phyloP scores from a whole-genome alignment of 2,329 filamentous ascomycete species.

The Aureobasidium sp. region DNA sequence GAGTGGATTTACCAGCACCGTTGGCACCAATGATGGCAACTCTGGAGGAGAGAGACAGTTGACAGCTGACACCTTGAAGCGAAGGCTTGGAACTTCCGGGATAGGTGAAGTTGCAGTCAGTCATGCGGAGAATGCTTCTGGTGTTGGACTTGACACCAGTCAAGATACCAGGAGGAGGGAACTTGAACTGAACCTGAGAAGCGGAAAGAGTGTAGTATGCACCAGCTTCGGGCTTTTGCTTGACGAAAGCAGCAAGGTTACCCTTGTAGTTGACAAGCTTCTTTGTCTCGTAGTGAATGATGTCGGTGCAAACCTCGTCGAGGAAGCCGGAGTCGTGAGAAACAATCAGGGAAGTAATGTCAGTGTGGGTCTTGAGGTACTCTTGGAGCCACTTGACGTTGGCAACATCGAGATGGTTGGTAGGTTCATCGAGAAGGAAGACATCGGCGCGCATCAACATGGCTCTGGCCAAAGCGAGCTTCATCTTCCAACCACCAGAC shows the following conservation, averaged over 20 bases:
- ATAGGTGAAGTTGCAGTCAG: slow-evolving; percentile 84
- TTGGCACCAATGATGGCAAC: slow-evolving; percentile 96
- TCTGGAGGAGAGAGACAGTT: slow-evolving; percentile 80
- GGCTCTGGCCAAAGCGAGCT: slow-evolving; percentile 87
- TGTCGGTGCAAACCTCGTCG: slow-evolving; percentile 95
- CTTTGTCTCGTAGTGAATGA: slow-evolving; percentile 98
- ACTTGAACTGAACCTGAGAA: slow-evolving; percentile 90
- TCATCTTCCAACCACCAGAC: slow-evolving; percentile 99
- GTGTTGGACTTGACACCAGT: slow-evolving; percentile 94
- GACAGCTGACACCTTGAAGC: slow-evolving; percentile 79
- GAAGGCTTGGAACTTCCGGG: slow-evolving; percentile 83
- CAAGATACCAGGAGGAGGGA: slow-evolving; percentile 89
- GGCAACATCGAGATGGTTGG: slow-evolving; percentile 93
- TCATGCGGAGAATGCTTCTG: slow-evolving; percentile 91
- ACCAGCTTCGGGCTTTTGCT: slow-evolving; percentile 86
- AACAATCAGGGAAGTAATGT: slow-evolving; percentile 96
- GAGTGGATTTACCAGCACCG: slow-evolving; percentile 94
- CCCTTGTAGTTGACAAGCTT: slow-evolving; percentile 84
- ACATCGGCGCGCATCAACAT: slow-evolving; percentile 98
- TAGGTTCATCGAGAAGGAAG: slow-evolving; percentile 93
- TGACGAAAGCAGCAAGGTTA: slow-evolving; percentile 77
- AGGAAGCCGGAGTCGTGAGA: slow-evolving; percentile 98
- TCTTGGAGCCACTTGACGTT: slow-evolving; percentile 95
- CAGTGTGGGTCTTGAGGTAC: slow-evolving; percentile 90
- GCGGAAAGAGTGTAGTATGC: slow-evolving; percentile 95